Base-by-base conservation (phyloP, 2,329 filamentous ascomycete species). In the Metarhizium sp. region DNA sequence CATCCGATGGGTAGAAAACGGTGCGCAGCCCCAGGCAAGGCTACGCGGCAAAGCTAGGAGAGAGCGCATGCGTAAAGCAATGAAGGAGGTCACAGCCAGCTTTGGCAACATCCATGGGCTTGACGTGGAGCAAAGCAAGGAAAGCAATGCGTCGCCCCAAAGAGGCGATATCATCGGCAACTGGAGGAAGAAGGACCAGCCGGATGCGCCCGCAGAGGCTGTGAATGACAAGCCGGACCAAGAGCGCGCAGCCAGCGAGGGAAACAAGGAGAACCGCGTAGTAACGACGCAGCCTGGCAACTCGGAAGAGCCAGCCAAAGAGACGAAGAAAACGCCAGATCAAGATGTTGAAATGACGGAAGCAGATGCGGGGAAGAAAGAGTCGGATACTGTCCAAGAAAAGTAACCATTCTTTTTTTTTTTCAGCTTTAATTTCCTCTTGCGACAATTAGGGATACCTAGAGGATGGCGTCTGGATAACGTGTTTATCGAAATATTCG, bases 1-100 rank as follows among this genome's bases (percentile, higher is more conserved):
- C 53, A 81, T 96, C 11, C 84, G 90, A 53, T 97, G 92, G 85
- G 88, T 96, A 0, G 86, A 89, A 59, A 80, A 83, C 59, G 91
- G 94, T 13, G 86, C 81, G 0, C 78, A 77, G 59, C 79, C 73
- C 55, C 79, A 82, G 64, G 77, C 77, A 32, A 70, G 80, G 50
- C 73, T 83, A 2, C 73, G 80, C 3, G 81, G 81, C 52, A 79
- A 79, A 62, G 81, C 72, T 1, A 71, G 80, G 4, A 69, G 80
- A 11, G 79, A 83, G 61, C 73, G 81, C 46, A 84, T 83, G 65
- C 72, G 78, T 38, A 78, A 76, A 64, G 78, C 77, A 1, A 76
- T 82, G 73, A 67, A 71, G 50, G 79, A 82, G 59, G 73, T 80
- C 13, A 76, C 76, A 43, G 67, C 64, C 30, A 65, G 62, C 13